phyloP scores from a whole-genome alignment of 2,329 filamentous ascomycete genomes.

The Fusarium poae region DNA sequence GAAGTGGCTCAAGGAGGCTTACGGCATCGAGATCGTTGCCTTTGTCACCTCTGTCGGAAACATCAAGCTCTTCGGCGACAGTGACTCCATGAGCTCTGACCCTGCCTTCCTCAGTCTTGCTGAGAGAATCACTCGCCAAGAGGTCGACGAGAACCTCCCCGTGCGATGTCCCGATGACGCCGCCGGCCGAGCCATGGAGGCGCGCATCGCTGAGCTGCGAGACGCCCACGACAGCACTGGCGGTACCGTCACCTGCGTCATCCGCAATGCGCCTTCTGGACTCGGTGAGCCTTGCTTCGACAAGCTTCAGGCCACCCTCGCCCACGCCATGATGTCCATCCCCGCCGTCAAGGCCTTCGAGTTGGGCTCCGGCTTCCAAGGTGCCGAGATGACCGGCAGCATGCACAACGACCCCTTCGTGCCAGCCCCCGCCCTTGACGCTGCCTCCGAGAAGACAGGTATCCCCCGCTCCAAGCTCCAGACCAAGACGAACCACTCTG shows the following conservation, averaged over 20 bases:
- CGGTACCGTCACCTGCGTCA: slow-evolving; percentile 93
- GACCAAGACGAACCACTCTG: slow-evolving; percentile 94
- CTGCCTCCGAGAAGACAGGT: slow-evolving; percentile 59
- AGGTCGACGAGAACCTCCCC: slow-evolving; percentile 86
- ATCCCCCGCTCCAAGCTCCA: slow-evolving; percentile 67
- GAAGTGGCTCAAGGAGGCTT: slow-evolving; percentile 85
- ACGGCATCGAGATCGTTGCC: slow-evolving; percentile 91
- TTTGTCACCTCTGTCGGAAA: slow-evolving; percentile 88
- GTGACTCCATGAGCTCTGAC: slow-evolving; percentile 73
- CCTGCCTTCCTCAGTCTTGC: slow-evolving; percentile 83
- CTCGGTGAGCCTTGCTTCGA: slow-evolving; percentile 96
- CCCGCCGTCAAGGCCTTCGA: slow-evolving; percentile 97
- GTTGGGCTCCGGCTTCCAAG: slow-evolving; percentile 91
- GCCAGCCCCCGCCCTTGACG: slow-evolving; percentile 57
- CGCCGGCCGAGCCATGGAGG: slow-evolving; percentile 78
- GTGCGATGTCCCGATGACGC: slow-evolving; percentile 84
- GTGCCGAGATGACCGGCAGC: slow-evolving; percentile 88
- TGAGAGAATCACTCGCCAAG: slow-evolving; percentile 63
- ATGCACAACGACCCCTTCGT: slow-evolving; percentile 83
- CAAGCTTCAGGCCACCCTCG: slow-evolving; percentile 92
- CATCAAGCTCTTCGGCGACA: slow-evolving; percentile 53
- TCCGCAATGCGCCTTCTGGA: slow-evolving; percentile 85
- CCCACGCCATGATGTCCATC: slow-evolving; percentile 94
- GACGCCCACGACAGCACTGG: slow-evolving; percentile 90
- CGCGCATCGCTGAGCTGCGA: slow-evolving; percentile 80